Evolutionary conservation across 108 stramenopile genomes (phyloP), one percentile per base, ranked within the genome.

Genomic region (Nitzschia putrida): DNA sequence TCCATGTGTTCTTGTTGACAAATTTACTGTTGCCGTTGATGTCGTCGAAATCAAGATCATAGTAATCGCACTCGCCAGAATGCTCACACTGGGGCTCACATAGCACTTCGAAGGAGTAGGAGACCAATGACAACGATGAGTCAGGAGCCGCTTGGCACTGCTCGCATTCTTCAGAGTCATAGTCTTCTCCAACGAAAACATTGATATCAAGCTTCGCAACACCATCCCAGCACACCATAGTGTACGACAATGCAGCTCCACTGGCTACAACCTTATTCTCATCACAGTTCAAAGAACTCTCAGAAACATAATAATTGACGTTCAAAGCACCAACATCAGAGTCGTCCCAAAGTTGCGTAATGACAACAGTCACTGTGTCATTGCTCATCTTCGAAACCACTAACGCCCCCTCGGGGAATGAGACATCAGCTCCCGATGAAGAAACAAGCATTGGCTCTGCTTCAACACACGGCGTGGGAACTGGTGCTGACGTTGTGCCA

Each of bases 311-410:
- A 53, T 24, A 29, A 41, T 20, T 6, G 29, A 67, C 47, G 6
- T 49, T 49, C 47, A 49, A 49, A 18, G 47, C 47, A 49, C 47
- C 47, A 49, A 49, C 47, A 2, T 39, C 20, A 3, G 34, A 1
- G n/a, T n/a, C 26, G 10, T 60, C 38, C 58, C 58, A 60, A 16
- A 60, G 58, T 26, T 60, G 58, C 16, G 34, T 38, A 2, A 60
- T 8, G 0, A 4, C 38, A 3, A 60, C 21, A n/a, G 29, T 6
- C 16, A 60, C 58, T 3, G 39, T 39, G 7, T 14, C 13, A 7
- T 40, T 26, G 14, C 38, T 39, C 24, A 26, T 26, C 3, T n/a
- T 60, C 12, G 13, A 4, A 3, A 60, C 39, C 0, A 26, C 39
- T 7, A 60, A 22, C 2, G 58, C 58, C 11, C 58, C 58, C 10